A percentile compares a stretch with the other conserved stretches of the same genome.
These are phyloP conservation scores for Phytopythium cucurbitacearum DNA, from an alignment of 352 stramenopile species.

Conservation along the genomic window DNA sequence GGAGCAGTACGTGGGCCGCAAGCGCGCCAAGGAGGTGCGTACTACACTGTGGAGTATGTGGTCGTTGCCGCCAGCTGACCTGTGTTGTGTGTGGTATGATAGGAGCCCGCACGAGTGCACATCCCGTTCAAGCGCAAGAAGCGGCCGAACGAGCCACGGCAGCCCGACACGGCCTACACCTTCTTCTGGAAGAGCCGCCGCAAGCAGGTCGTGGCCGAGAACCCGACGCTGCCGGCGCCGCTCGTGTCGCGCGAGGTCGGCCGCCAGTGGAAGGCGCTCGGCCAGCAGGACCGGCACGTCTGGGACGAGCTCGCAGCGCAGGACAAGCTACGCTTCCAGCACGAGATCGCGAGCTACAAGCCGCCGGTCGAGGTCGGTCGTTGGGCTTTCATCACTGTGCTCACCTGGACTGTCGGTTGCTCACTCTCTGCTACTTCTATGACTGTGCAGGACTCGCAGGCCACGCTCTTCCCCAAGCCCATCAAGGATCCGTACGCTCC, in stretches of 20 bases:
- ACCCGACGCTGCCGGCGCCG: slow-evolving; percentile 30
- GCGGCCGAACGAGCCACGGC: slow-evolving; percentile 32
- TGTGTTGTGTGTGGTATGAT: background rate
- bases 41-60: too few species aligned
- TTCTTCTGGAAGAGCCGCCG: slow-evolving; percentile 57
- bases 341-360: slow-evolving; percentile 36
- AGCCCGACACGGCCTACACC: slow-evolving; percentile 60
- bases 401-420: too few species aligned
- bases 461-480: slow-evolving; percentile 5
- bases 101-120: slow-evolving; percentile 8
- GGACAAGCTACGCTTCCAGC: slow-evolving; percentile 49
- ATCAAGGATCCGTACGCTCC: slow-evolving; percentile 37
- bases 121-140: slow-evolving; percentile 32
- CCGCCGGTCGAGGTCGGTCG: slow-evolving; percentile 9
- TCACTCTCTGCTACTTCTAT: background rate
- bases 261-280: slow-evolving; percentile 39
- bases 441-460: slow-evolving; percentile 2
- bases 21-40: slow-evolving; percentile 9
- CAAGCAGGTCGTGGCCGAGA: slow-evolving; percentile 29
- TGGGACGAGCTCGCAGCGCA: slow-evolving; percentile 44
- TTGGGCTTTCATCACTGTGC: background rate
- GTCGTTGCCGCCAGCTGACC: background rate
- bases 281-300: slow-evolving; percentile 29
- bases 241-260: slow-evolving; percentile 51
- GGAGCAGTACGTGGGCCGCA: slow-evolving; percentile 14